Conservation (phyloP, 768 basidiomycete genomes). For the Termitomyces sp. region DNA sequence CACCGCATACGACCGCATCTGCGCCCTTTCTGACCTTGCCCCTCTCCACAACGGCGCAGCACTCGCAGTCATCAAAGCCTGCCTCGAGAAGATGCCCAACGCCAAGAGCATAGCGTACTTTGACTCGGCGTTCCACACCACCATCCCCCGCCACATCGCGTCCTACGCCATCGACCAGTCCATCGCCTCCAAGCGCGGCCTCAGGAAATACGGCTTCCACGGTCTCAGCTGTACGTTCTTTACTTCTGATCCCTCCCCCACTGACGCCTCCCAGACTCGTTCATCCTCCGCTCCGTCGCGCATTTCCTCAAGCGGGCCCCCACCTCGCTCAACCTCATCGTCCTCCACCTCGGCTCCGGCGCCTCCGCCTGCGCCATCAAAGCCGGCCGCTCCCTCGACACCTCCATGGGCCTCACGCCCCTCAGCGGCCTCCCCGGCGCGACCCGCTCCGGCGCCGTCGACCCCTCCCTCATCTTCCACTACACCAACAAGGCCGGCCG, state of each 20-base stretch:
- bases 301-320: constrained; percentile 52
- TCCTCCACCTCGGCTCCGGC: constrained; percentile 89
- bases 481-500: constrained; percentile 52
- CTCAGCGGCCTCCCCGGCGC: constrained; percentile 87
- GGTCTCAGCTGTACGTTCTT: constrained; percentile 64
- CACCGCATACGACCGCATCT: constrained; percentile 68
- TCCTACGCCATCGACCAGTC: constrained; percentile 74
- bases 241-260: neutral
- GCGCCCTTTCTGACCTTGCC: constrained; percentile 73
- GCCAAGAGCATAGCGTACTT: constrained; percentile 81
- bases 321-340: constrained; percentile 64
- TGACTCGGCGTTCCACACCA: constrained; percentile 81
- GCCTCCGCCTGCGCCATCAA: constrained; percentile 79
- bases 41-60: constrained; percentile 72
- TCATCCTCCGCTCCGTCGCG: constrained; percentile 65
- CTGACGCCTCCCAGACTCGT: constrained; percentile 42
- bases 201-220: constrained; percentile 92
- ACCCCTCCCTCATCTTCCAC: constrained; percentile 88
- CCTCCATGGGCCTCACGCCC: constrained; percentile 91
- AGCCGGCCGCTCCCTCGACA: constrained; percentile 74
- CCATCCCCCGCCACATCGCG: constrained; percentile 72
- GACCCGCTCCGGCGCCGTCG: constrained; percentile 79
- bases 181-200: constrained; percentile 57
- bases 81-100: constrained; percentile 57
- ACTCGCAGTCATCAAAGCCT: constrained; percentile 57